phyloP scores from a whole-genome alignment of 148 eudicot genomes.

The Diospyros kaki region DNA sequence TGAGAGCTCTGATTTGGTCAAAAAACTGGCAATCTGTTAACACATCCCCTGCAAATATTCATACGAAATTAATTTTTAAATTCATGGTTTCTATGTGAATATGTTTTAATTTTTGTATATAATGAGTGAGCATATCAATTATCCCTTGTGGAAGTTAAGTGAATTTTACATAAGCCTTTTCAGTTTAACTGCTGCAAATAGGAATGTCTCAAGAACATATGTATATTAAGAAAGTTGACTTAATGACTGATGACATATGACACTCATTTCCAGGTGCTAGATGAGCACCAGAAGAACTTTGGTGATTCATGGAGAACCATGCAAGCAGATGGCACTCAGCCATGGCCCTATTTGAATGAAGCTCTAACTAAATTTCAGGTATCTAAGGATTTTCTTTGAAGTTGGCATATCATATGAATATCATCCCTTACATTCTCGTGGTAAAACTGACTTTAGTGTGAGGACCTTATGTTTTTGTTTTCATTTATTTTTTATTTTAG shows the following conservation, averaged over 20 bases:
- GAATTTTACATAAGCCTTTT: too few species aligned
- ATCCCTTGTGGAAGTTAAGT: too few species aligned
- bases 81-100: too few species aligned
- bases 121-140: too few species aligned
- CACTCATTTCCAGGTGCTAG: constrained; percentile 48
- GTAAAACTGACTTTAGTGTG: not conserved
- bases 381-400: not conserved
- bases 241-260: not conserved
- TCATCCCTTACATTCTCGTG: not conserved
- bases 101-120: too few species aligned
- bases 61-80: too few species aligned
- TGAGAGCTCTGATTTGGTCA: too few species aligned
- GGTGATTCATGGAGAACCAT: constrained; percentile 83
- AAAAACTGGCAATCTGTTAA: too few species aligned
- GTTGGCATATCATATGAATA: not conserved
- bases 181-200: not conserved
- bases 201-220: not conserved
- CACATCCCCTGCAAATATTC: too few species aligned
- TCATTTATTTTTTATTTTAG: too few species aligned
- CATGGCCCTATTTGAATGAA: constrained; percentile 86
- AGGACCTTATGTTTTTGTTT: not conserved
- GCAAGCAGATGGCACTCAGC: constrained; percentile 58
- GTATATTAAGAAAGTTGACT: not conserved
- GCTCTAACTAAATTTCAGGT: constrained; percentile 89
- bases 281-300: constrained; percentile 81